phyloP scores from a whole-genome alignment of 129 eudicot genomes.

The Flaveria trinervia region DNA sequence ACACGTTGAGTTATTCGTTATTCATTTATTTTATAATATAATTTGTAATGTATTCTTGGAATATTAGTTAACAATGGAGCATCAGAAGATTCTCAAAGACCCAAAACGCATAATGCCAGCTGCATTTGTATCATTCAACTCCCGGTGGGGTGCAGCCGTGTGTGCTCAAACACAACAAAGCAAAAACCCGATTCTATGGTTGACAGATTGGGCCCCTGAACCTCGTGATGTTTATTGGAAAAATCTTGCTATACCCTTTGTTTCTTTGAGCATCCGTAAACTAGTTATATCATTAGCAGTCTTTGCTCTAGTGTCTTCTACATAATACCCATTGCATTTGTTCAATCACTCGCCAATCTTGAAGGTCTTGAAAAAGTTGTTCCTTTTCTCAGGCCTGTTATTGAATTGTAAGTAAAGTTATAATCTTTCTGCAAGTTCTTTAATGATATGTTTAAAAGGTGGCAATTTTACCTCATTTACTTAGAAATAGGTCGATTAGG shows the following conservation, averaged over 20 bases:
- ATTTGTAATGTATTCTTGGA: conserved; percentile 18
- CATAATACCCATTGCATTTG: conserved; percentile 62
- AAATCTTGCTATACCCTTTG: conserved; percentile 51
- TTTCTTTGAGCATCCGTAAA: conserved; percentile 39
- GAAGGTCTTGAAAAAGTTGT: conserved; percentile 50
- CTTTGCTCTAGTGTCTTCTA: conserved; percentile 51
- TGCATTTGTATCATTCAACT: conserved; percentile 47
- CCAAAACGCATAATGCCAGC: conserved; percentile 40
- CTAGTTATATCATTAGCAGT: conserved; percentile 42
- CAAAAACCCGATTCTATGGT: conserved; percentile 46
- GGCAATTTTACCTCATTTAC: not conserved
- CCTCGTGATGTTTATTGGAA: conserved; percentile 50
- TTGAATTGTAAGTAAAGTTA: conserved; percentile 40
- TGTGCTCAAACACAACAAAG: conserved; percentile 56
- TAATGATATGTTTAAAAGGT: not conserved
- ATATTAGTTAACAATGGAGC: conserved; percentile 40
- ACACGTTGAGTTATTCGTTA: not conserved
- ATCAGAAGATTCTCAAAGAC: conserved; percentile 34
- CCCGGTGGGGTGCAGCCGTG: conserved; percentile 51
- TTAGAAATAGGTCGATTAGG: not conserved
- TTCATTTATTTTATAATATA: not conserved
- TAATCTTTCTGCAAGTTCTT: not conserved
- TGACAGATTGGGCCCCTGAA: conserved; percentile 50
- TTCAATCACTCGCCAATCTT: conserved; percentile 58
- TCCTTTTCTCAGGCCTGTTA: conserved; percentile 46